A percentile compares a stretch with the other conserved stretches of the same genome.
These are phyloP conservation scores for Lepiota venenata DNA, from an alignment of 768 basidiomycete species.

Conservation along the genomic window DNA sequence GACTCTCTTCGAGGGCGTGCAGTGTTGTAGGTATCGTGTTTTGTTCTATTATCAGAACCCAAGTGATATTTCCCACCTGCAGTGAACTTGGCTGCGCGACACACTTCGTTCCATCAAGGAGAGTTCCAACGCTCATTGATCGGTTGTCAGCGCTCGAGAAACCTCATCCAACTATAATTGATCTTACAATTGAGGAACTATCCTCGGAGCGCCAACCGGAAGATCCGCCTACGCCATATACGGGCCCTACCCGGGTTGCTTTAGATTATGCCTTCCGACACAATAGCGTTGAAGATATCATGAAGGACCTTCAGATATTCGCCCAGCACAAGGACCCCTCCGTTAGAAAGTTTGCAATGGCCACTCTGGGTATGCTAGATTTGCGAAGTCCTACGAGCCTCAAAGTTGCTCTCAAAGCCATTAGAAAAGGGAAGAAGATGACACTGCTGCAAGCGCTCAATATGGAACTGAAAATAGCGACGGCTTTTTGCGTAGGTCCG, in stretches of 20 bases:
- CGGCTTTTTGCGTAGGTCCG: conserved; percentile 81
- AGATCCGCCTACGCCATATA: conserved; percentile 50
- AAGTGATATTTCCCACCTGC: conserved; percentile 13
- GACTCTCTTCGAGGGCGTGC: conserved; percentile 70
- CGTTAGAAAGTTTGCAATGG: conserved; percentile 70
- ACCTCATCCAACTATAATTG: conserved; percentile 33
- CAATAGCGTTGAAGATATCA: conserved; percentile 66
- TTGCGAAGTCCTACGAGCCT: conserved; percentile 88
- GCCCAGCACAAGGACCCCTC: conserved; percentile 33
- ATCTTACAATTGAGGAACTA: conserved; percentile 65
- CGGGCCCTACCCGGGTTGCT: conserved; percentile 65
- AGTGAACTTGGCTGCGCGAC: conserved; percentile 94
- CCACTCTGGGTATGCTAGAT: conserved; percentile 60
- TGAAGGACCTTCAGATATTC: conserved; percentile 50
- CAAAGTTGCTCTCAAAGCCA: conserved; percentile 81
- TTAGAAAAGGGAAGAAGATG: conserved; percentile 66
- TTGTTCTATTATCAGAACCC: conserved; percentile 3
- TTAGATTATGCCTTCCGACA: conserved; percentile 79
- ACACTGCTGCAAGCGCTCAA: conserved; percentile 63
- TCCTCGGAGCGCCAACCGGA: conserved; percentile 64
- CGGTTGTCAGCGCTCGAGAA: conserved; percentile 59
- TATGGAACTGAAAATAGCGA: conserved; percentile 87
- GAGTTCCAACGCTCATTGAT: conserved; percentile 67
- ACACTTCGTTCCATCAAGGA: conserved; percentile 81
- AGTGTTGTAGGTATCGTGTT: conserved; percentile 67